Evolutionary conservation across 208 protist species (phyloP), one percentile per base, ranked within the genome.

Genomic region (Leptomonas seymouri): DNA sequence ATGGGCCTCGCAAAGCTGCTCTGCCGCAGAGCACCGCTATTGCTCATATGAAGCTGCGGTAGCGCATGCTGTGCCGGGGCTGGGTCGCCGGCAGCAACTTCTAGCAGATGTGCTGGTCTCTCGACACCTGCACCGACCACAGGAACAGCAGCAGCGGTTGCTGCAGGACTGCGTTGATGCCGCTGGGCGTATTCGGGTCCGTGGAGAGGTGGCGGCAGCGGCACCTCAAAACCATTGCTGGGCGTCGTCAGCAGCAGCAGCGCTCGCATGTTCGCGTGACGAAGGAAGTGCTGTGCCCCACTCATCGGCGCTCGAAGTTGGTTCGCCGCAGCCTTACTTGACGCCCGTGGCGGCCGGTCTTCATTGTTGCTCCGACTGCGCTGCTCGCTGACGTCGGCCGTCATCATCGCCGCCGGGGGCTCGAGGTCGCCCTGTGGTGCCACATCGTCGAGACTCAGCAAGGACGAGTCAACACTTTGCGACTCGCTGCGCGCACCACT

Each of bases 191-290:
- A 9, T 7, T 36, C 20, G 3, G 23, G 4, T 23, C 1, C 23
- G 46, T 57, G 2, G 3, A 18, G 2, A 18, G 21, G 42, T 1
- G 31, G 31, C 15, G 60, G 49, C 30, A 42, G 27, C 7, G 60
- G n/a, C 46, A 31, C 15, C 31, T 56, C 60, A 20, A 28, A 28
- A 48, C 60, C 45, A 48, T 66, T 48, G 46, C 28, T 34, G 18
- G 0, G 61, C 21, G 49, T 6, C 48, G 48, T 11, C 31, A 27
- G 30, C 46, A 34, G 34, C 31, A 28, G 61, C 30, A 48, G 49
- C 11, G 61, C 61, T 12, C 48, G 48, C 0, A 46, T 46, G 23
- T 67, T 55, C 3, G 61, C 30, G 49, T 67, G 61, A 16, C 61
- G 48, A 0, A 57, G 48, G 16, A 57, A 67, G 36, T 67, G 61